Base-by-base conservation (phyloP, 75 land plant genomes). In the Selaginella moellendorffii region DNA sequence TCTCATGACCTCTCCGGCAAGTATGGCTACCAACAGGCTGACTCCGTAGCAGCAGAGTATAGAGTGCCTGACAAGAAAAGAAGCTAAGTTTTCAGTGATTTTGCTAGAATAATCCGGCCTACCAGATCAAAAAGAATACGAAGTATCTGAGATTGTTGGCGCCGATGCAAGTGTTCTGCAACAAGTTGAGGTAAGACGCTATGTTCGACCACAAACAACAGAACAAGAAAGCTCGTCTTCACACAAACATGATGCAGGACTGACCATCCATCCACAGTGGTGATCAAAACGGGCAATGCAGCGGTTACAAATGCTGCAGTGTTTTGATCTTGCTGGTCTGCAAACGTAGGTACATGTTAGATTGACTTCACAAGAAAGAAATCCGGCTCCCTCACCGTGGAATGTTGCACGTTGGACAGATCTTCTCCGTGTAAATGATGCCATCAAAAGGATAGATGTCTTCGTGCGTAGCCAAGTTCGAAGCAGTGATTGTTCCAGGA, bases 231-330 rank as follows among this genome's bases (percentile, higher is more conserved):
- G 46, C 46, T 5, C 46, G 46, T 36, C 10, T 14, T 14, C 46
- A 36, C 20, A 62, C 18, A 54, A 18, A 66, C 0, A 61, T 52
- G 60, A 63, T 24, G 28, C 36, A 60, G 54, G 9, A 54, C 75
- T 53, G 30, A 90, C 99, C 99, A 92, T 95, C 99, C 99, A 95
- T 42, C 88, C 99, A 86, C 99, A 95, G 61, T 95, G 99, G 66
- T 95, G 99, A 63, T 95, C 99, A 82, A 95, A 90, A 12, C 99
- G 83, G 2, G 99, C 97, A 70, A 95, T 87, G 66, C 99, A 95
- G 22, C 83, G 82, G 64, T 81, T 63, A 71, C 99, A 95, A 65
- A 95, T 79, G 77, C 91, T 81, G 70, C 99, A 95, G 62, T 95
- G 99, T 74, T 95, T 95, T 24, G 99, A 82, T 66, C 99, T 76